These are phyloP conservation scores for Ophiocordyceps sinensis DNA, from an alignment of 2,329 filamentous ascomycete species.

Conservation along the genomic window DNA sequence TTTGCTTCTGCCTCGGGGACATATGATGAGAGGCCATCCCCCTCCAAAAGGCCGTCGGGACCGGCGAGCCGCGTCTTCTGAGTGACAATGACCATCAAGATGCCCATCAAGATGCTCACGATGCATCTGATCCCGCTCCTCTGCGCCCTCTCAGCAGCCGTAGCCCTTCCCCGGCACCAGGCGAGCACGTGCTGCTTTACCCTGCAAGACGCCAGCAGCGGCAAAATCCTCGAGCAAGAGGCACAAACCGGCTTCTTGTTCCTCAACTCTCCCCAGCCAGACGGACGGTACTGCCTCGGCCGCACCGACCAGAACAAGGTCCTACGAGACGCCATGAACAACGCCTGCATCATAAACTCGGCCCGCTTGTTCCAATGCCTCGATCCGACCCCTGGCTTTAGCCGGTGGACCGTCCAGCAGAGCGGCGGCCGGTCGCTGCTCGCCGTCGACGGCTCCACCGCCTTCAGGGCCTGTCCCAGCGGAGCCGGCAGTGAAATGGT, in stretches of 20 bases:
- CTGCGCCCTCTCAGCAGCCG: constrained; percentile 8
- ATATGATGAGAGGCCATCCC: too few species aligned
- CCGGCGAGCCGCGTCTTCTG: too few species aligned
- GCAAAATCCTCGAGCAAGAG: constrained; percentile 13
- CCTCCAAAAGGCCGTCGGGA: too few species aligned
- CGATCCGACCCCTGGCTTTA: constrained; percentile 15
- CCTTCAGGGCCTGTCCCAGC: constrained; percentile 13
- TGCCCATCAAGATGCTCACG: background rate
- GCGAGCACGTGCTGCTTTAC: constrained; percentile 16
- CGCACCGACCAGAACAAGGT: constrained; percentile 9
- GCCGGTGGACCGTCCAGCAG: constrained; percentile 13
- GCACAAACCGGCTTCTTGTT: constrained; percentile 11
- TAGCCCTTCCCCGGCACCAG: constrained; percentile 4
- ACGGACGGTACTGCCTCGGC: constrained; percentile 18
- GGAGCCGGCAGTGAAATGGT: constrained; percentile 9
- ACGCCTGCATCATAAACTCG: constrained; percentile 17
- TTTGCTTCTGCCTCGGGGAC: too few species aligned
- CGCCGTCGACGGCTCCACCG: constrained; percentile 9
- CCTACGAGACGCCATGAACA: constrained; percentile 13
- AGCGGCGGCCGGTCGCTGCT: constrained; percentile 9
- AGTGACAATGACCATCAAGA: background rate
- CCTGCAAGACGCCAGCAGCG: constrained; percentile 11
- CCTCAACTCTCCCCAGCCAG: constrained; percentile 9
- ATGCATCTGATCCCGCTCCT: constrained; percentile 5
- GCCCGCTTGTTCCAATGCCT: constrained; percentile 15